A percentile compares a stretch with the other conserved stretches of the same genome.
Conservation (phyloP, 2,329 filamentous ascomycete genomes). For the Blumeriella jaapii region DNA sequence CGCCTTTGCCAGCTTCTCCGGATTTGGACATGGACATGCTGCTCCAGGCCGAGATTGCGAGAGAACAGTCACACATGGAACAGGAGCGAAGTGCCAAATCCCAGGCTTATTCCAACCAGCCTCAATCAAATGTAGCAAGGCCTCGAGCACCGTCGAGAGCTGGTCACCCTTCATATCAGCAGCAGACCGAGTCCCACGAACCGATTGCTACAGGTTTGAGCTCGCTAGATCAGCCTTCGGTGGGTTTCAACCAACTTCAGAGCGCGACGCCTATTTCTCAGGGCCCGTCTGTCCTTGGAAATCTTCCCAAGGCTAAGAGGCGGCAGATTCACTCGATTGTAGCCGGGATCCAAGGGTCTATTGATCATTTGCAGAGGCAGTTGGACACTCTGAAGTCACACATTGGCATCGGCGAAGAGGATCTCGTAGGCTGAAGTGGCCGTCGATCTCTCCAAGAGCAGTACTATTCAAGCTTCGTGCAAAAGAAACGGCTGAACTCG, state of each 20-base stretch:
- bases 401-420: constrained; percentile 18
- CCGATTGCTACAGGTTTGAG: background rate
- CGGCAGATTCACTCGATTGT: constrained; percentile 18
- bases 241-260: background rate
- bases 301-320: constrained; percentile 16
- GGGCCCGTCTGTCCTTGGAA: constrained; percentile 11
- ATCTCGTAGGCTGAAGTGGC: background rate
- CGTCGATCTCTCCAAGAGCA: no score
- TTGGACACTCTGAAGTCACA: constrained; percentile 17
- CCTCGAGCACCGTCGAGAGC: constrained; percentile 1
- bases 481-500: no score
- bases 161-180: constrained; percentile 1
- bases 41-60: constrained; percentile 16
- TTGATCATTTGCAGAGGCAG: constrained; percentile 20
- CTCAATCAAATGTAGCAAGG: constrained; percentile 6
- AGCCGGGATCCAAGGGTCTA: constrained; percentile 16
- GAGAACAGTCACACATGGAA: constrained; percentile 8
- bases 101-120: background rate
- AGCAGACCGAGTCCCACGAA: background rate
- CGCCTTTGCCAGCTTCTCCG: no score
- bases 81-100: background rate
- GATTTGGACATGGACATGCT: constrained; percentile 11
- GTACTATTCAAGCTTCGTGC: background rate
- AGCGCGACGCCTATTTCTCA: background rate
- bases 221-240: constrained; percentile 1